Percentiles rank a stretch among this genome's conserved stretches.
These are phyloP conservation scores for Apiospora marii DNA, from an alignment of 2,329 filamentous ascomycete species.

Conservation along the genomic window DNA sequence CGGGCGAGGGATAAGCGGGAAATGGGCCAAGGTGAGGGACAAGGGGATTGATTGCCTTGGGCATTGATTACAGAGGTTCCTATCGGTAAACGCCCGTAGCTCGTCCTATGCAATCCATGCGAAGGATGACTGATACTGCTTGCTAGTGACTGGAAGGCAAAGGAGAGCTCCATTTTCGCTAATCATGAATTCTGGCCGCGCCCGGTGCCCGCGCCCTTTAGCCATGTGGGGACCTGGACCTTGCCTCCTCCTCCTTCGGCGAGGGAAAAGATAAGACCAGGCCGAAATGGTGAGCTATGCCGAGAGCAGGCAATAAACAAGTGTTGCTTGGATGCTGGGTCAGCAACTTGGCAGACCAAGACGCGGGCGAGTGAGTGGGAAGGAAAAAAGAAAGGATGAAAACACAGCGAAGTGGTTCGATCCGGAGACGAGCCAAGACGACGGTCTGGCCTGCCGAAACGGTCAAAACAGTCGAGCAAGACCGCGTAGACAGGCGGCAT, in stretches of 20 bases:
- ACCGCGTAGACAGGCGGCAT: background rate
- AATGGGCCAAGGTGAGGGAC: background rate
- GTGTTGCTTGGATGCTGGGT: conserved; percentile 9
- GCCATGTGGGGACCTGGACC: conserved; percentile 2
- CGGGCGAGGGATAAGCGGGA: background rate
- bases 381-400: background rate
- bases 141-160: background rate
- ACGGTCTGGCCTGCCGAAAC: background rate
- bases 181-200: conserved; percentile 11
- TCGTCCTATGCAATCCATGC: conserved; percentile 6
- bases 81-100: background rate
- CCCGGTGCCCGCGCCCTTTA: background rate
- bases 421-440: background rate
- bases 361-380: background rate
- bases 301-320: conserved; percentile 5
- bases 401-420: background rate
- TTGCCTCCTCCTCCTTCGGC: background rate
- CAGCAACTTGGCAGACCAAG: background rate
- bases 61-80: background rate
- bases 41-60: background rate
- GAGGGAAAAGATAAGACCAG: conserved; percentile 11
- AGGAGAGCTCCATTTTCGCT: background rate
- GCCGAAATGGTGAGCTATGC: background rate
- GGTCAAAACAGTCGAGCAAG: background rate
- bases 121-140: background rate